Conservation (phyloP, 129 eudicot species). For the Mikania micrantha region DNA sequence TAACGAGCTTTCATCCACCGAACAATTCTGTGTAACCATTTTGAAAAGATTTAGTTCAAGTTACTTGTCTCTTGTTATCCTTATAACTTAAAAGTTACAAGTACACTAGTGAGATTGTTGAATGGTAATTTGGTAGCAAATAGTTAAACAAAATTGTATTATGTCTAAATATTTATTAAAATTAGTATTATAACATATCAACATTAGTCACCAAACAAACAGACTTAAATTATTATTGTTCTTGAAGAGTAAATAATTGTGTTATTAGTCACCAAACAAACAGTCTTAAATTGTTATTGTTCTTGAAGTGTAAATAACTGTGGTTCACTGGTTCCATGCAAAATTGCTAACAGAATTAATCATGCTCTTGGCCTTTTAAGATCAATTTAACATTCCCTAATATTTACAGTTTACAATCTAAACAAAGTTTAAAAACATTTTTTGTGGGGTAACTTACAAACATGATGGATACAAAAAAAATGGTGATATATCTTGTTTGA, state of each 20-base stretch:
- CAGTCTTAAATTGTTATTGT: not conserved
- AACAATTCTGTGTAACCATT: constrained; percentile 78
- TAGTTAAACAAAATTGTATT: not conserved
- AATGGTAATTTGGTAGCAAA: not conserved
- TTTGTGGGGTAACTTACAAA: not conserved
- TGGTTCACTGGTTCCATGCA: not conserved
- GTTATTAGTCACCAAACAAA: not conserved
- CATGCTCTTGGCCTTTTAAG: constrained; percentile 1
- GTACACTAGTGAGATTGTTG: not conserved
- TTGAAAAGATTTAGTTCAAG: not conserved
- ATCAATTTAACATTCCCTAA: not conserved
- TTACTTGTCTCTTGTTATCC: not conserved
- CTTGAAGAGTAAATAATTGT: not conserved
- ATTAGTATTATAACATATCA: not conserved
- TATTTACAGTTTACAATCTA: not conserved
- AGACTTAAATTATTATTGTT: not conserved
- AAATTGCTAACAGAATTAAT: constrained; percentile 2
- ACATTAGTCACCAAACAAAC: not conserved
- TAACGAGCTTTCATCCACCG: constrained; percentile 59
- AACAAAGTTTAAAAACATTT: not conserved
- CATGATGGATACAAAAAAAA: not conserved
- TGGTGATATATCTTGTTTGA: not conserved
- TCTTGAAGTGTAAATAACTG: not conserved
- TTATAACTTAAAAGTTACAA: not conserved
- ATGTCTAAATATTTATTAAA: not conserved